These are phyloP conservation scores for Barnettozyma wickerhamii DNA, from an alignment of 805 yeast genomes.

Conservation along the genomic window DNA sequence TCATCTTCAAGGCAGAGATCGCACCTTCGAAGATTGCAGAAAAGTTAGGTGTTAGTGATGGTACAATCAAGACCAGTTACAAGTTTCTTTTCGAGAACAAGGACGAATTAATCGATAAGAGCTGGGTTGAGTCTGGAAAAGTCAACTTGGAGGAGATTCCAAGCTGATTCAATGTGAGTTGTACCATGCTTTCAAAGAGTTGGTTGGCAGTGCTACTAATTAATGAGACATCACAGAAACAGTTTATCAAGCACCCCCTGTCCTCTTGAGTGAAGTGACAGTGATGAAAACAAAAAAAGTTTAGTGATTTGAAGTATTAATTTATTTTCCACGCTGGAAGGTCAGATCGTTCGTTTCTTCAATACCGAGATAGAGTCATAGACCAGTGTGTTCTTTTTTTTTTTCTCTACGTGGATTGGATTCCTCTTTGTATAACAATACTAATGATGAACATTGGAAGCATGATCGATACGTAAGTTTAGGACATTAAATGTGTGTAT, in stretches of 20 bases:
- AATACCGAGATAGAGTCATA: too few species aligned
- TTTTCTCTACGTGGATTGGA: not conserved
- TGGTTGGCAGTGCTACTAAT: too few species aligned
- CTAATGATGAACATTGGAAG: too few species aligned
- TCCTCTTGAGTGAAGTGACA: not conserved
- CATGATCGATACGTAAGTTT: not conserved
- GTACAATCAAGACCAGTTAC: conserved; percentile 91
- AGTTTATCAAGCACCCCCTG: too few species aligned
- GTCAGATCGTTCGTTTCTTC: too few species aligned
- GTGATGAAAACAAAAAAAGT: not conserved
- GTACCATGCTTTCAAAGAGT: too few species aligned
- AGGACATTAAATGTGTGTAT: not conserved
- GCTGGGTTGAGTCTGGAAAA: conserved; percentile 68
- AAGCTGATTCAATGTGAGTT: too few species aligned
- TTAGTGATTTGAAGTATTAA: too few species aligned
- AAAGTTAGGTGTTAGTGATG: conserved; percentile 94
- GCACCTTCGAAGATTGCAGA: conserved; percentile 82
- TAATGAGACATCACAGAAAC: too few species aligned
- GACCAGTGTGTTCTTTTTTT: not conserved
- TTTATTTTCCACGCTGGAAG: too few species aligned
- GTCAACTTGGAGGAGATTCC: conserved; percentile 43
- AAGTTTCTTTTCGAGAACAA: conserved; percentile 74
- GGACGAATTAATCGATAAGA: conserved; percentile 67
- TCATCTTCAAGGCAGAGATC: conserved; percentile 76
- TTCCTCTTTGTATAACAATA: too few species aligned